Conservation (phyloP, 2,329 filamentous ascomycete species). For the Drechslerella coelobrocha region DNA sequence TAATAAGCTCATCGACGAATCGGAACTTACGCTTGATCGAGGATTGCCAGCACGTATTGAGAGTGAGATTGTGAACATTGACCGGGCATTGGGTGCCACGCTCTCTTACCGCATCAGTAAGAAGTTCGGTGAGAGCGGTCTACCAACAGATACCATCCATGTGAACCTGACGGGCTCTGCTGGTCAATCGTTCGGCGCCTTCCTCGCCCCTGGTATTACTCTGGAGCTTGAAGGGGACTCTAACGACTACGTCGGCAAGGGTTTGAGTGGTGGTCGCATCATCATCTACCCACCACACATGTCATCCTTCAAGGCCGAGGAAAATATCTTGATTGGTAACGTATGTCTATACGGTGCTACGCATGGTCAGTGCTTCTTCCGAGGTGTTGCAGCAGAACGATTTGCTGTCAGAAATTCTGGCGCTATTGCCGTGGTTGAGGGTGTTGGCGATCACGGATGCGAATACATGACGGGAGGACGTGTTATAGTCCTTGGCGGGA, state of each 20-base stretch:
- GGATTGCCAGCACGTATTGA: slow-evolving; percentile 91
- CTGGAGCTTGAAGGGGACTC: slow-evolving; percentile 93
- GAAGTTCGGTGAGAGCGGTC: slow-evolving; percentile 83
- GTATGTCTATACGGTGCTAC: slow-evolving; percentile 95
- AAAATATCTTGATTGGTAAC: slow-evolving; percentile 93
- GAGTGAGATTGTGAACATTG: slow-evolving; percentile 95
- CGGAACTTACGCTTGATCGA: slow-evolving; percentile 92
- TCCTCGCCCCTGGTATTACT: slow-evolving; percentile 89
- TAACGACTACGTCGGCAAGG: slow-evolving; percentile 97
- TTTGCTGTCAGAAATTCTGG: slow-evolving; percentile 97
- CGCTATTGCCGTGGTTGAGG: slow-evolving; percentile 93
- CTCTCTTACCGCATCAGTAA: slow-evolving; percentile 96
- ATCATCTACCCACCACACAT: slow-evolving; percentile 92
- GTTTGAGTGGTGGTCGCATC: slow-evolving; percentile 87
- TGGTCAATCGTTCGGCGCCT: slow-evolving; percentile 95
- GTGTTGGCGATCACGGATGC: slow-evolving; percentile 92
- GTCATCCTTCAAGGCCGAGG: slow-evolving; percentile 92
- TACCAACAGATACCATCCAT: slow-evolving; percentile 92
- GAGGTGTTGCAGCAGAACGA: slow-evolving; percentile 91
- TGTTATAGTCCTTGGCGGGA: slow-evolving; percentile 82
- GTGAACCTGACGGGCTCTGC: slow-evolving; percentile 96
- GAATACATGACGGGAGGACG: slow-evolving; percentile 99
- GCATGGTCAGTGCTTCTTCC: slow-evolving; percentile 91
- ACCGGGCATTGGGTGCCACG: slow-evolving; percentile 89
- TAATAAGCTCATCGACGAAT: slow-evolving; percentile 96